Base-by-base conservation (phyloP, 176 grass and related monocot species). In the Carex littledalei region DNA sequence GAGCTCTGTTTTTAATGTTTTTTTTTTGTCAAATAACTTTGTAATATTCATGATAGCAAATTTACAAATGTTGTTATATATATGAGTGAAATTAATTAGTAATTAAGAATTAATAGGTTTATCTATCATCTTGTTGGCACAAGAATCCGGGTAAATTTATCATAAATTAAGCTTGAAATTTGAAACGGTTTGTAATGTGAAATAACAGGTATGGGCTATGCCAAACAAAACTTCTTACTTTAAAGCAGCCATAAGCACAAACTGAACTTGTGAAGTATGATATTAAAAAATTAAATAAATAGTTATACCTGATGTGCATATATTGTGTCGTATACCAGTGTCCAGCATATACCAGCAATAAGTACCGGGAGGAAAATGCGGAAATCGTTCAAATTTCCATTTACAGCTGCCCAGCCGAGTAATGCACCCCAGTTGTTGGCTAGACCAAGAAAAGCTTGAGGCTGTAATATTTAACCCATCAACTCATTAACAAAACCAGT, bases 271-370 rank as follows among this genome's bases (percentile, higher is more conserved):
- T 37, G 34, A n/a, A n/a, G n/a, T n/a, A n/a, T 24, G 13, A 34
- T 26, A 22, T 31, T 35, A n/a, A n/a, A 3, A 81, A 59, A 50
- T 61, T 17, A 58, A 81, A 81, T 62, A 63, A 11, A 24, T 61
- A 37, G 62, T 59, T 37, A 52, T 67, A 91, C 86, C 82, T 87
- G 82, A 83, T 91, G 89, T 52, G 89, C 89, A 53, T 91, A 91
- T 82, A 91, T 91, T 8, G 89, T 91, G 78, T 91, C 89, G 14
- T 91, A 91, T 53, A 91, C 82, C 37, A 91, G 89, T 37, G 89
- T 91, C 89, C 89, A 91, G 81, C 63, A 91, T 56, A 91, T 79
- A 78, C 89, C 85, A 68, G 77, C 65, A 67, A 49, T 80, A 67
- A 82, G 87, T 18, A 91, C 34, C 13, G 89, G 89, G 20, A 91